Evolutionary conservation across 306 rosid species (phyloP).

Genomic region (Fragaria nilgerrensis): DNA sequence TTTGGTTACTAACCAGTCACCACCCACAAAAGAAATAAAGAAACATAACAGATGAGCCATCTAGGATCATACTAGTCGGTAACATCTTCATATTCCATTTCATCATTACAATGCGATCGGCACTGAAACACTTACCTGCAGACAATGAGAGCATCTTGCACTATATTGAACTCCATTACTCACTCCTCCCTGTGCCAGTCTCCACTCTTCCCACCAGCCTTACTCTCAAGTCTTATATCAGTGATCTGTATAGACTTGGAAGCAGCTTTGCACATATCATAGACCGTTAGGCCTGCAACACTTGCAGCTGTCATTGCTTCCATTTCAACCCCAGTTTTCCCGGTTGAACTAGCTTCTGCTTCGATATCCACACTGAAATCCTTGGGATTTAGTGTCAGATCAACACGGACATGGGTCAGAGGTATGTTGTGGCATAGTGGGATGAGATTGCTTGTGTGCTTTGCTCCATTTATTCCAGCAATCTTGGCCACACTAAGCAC

Average conservation of each 20-base stretch:
- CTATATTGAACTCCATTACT: constrained; percentile 10
- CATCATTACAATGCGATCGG: constrained; percentile 8
- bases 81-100: background rate
- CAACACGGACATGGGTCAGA: constrained; percentile 61
- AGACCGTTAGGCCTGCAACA: constrained; percentile 73
- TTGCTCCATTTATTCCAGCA: constrained; percentile 91
- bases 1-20: background rate
- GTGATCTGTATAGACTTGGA: constrained; percentile 68
- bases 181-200: constrained; percentile 55
- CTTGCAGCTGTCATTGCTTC: constrained; percentile 88
- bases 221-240: constrained; percentile 57
- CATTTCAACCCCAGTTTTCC: constrained; percentile 79
- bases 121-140: background rate
- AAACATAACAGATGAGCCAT: background rate
- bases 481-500: constrained; percentile 82
- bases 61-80: background rate
- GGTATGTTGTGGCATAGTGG: constrained; percentile 81
- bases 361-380: constrained; percentile 69
- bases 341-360: constrained; percentile 74
- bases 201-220: constrained; percentile 93
- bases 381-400: constrained; percentile 51
- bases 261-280: constrained; percentile 97
- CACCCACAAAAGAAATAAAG: background rate
- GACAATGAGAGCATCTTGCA: background rate
- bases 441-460: constrained; percentile 75